These are phyloP conservation scores for Clonostachys solani DNA, from an alignment of 2,329 filamentous ascomycete species.

Conservation along the genomic window DNA sequence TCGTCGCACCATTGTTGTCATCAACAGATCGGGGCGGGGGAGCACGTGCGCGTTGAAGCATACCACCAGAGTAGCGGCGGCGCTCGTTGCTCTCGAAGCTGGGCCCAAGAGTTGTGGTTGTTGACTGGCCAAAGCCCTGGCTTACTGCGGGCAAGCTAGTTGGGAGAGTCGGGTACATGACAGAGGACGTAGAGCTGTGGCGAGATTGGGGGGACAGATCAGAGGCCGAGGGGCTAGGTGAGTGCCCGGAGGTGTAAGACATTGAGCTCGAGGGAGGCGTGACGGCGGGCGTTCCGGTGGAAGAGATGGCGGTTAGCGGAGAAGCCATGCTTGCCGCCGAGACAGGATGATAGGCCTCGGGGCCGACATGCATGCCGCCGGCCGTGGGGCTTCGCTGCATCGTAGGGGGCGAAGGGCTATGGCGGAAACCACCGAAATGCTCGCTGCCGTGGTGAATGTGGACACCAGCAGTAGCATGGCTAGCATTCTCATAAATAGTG, in stretches of 20 bases:
- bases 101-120: slow-evolving; percentile 67
- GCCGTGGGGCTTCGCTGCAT: slow-evolving; percentile 23
- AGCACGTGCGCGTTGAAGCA: slow-evolving; percentile 56
- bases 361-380: slow-evolving; percentile 18
- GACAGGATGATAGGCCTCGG: slow-evolving; percentile 32
- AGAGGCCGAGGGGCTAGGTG: slow-evolving; percentile 66
- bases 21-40: slow-evolving; percentile 29
- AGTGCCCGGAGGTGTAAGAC: slow-evolving; percentile 75
- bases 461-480: slow-evolving; percentile 74
- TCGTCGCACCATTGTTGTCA: slow-evolving; percentile 27
- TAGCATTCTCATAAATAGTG: slow-evolving; percentile 91
- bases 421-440: slow-evolving; percentile 51
- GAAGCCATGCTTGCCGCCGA: slow-evolving; percentile 56
- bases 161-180: slow-evolving; percentile 69
- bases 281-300: slow-evolving; percentile 68
- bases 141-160: slow-evolving; percentile 55
- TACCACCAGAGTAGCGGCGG: slow-evolving; percentile 61
- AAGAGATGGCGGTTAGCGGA: slow-evolving; percentile 53
- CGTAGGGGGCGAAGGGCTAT: slow-evolving; percentile 48
- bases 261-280: slow-evolving; percentile 72
- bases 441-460: slow-evolving; percentile 72
- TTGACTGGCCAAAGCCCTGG: slow-evolving; percentile 64
- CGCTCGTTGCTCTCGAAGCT: slow-evolving; percentile 60
- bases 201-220: slow-evolving; percentile 65
- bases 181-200: slow-evolving; percentile 53